A percentile compares a stretch with the other conserved stretches of the same genome.
Conservation (phyloP, 2,329 filamentous ascomycete species). For the Drechmeria coniospora region DNA sequence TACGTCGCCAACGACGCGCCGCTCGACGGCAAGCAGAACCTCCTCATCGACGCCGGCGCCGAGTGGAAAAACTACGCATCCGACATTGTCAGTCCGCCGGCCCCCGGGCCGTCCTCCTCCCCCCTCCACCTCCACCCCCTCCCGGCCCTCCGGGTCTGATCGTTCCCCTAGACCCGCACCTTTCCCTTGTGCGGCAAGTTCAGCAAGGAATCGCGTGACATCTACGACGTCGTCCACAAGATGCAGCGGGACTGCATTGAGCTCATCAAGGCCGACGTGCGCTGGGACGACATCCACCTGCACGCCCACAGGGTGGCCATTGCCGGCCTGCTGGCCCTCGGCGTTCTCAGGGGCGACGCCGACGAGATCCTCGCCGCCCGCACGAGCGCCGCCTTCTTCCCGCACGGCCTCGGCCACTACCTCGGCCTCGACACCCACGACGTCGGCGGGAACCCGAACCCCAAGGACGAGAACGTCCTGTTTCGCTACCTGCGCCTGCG, state of each 20-base stretch:
- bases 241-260: conserved; percentile 75
- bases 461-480: conserved; percentile 63
- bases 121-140: neutral
- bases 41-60: conserved; percentile 72
- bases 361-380: conserved; percentile 62
- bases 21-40: conserved; percentile 54
- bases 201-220: conserved; percentile 51
- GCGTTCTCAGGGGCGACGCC: conserved; percentile 53
- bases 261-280: conserved; percentile 55
- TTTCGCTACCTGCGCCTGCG: conserved; percentile 78
- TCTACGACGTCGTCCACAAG: conserved; percentile 69
- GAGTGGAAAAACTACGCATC: conserved; percentile 62
- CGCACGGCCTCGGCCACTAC: conserved; percentile 82
- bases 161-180: conserved; percentile 50
- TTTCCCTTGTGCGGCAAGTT: conserved; percentile 68
- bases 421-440: conserved; percentile 90
- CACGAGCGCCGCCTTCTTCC: conserved; percentile 82
- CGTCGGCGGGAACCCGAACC: conserved; percentile 63
- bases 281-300: conserved; percentile 71
- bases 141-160: conserved; percentile 1
- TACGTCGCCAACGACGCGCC: conserved; percentile 68
- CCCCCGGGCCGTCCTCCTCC: neutral
- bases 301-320: conserved; percentile 72
- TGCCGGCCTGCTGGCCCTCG: conserved; percentile 58
- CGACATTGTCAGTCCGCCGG: conserved; percentile 34